These are phyloP conservation scores for Aspergillus neotritici DNA, from an alignment of 2,329 filamentous ascomycete genomes.

Conservation along the genomic window DNA sequence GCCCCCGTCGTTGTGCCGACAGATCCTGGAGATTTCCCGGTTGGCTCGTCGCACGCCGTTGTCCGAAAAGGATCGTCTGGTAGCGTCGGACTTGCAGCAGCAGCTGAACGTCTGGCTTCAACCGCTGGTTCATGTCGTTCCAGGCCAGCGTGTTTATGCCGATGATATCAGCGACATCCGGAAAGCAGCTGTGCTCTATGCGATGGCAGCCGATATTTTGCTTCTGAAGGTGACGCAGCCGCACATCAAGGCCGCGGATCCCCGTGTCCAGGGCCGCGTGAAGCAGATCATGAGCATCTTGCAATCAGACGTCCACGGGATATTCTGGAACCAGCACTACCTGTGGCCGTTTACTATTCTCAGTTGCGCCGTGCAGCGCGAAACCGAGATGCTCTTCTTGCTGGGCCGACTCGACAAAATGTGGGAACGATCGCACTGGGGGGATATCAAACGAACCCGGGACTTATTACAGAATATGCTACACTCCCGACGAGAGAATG, in stretches of 20 bases:
- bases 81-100: neutral
- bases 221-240: constrained; percentile 2
- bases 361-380: constrained; percentile 1
- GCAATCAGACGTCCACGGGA: constrained; percentile 1
- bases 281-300: constrained; percentile 2
- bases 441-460: constrained; percentile 2
- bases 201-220: constrained; percentile 2
- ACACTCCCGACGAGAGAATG: neutral
- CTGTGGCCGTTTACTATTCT: constrained; percentile 2
- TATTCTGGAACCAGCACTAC: constrained; percentile 5
- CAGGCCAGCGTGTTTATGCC: neutral
- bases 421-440: constrained; percentile 3
- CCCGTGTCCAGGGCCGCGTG: neutral
- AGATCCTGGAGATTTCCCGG: constrained; percentile 1
- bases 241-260: neutral
- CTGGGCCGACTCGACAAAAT: constrained; percentile 1
- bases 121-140: neutral
- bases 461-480: neutral
- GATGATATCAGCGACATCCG: neutral
- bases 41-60: neutral
- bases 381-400: constrained; percentile 2
- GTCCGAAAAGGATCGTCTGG: neutral
- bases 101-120: neutral
- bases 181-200: constrained; percentile 1
- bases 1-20: neutral